These are phyloP conservation scores for Dryas drummondii DNA, from an alignment of 306 rosid species.

Conservation along the genomic window DNA sequence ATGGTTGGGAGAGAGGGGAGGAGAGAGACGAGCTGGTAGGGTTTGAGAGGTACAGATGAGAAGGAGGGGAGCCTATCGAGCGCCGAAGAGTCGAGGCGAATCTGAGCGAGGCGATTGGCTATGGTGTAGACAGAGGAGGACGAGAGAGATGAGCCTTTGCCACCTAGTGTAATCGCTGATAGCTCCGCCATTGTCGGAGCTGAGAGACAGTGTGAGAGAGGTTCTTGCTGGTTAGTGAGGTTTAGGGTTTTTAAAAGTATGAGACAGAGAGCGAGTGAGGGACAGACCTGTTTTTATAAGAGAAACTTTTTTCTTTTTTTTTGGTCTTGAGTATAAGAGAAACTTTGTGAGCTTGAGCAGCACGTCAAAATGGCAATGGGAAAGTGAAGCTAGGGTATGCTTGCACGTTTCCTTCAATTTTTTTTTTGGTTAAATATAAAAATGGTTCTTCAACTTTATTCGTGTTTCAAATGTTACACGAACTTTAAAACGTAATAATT, in stretches of 20 bases:
- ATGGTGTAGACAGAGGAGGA: conserved; percentile 60
- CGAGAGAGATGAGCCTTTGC: conserved; percentile 71
- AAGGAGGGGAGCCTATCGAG: conserved; percentile 48
- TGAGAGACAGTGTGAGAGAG: not conserved
- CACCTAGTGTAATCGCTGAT: conserved; percentile 60
- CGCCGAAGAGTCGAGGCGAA: conserved; percentile 61
- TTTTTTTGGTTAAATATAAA: too few relatives aligned
- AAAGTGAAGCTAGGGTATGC: too few relatives aligned
- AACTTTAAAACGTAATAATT: too few relatives aligned
- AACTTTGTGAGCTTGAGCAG: too few relatives aligned
- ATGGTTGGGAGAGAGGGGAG: conserved; percentile 42
- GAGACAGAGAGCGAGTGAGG: not conserved
- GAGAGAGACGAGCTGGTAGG: conserved; percentile 26
- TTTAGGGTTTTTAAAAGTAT: not conserved
- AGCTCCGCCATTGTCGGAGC: conserved; percentile 48
- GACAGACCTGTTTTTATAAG: too few relatives aligned
- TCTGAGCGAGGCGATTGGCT: conserved; percentile 44
- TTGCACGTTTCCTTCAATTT: too few relatives aligned
- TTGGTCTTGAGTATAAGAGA: too few relatives aligned
- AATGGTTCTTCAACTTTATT: too few relatives aligned
- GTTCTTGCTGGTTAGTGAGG: not conserved
- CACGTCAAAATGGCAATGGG: too few relatives aligned
- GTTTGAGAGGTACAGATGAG: conserved; percentile 23
- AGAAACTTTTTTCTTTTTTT: too few relatives aligned
- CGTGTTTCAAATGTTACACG: too few relatives aligned